Percentiles rank a stretch among this genome's conserved stretches.
phyloP scores from a whole-genome alignment of 1,139 yeast genomes.

The Pneumocystis canis region DNA sequence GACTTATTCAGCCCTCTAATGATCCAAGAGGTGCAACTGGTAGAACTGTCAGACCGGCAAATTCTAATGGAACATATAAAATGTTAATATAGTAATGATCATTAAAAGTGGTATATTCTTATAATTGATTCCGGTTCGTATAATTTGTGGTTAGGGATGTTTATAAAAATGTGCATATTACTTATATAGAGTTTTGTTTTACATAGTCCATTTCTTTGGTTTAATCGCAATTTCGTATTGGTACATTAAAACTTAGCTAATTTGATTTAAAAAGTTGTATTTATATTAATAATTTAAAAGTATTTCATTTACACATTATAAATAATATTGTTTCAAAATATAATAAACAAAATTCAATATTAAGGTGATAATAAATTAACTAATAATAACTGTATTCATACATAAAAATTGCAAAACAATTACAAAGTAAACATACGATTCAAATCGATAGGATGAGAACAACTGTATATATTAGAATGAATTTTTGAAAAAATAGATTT shows the following conservation, averaged over 20 bases:
- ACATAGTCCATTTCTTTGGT: not conserved
- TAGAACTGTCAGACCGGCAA: not conserved
- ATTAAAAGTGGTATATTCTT: not conserved
- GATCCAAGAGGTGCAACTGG: not conserved
- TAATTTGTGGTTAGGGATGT: not conserved
- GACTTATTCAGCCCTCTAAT: slow-evolving; percentile 2
- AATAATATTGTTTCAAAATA: not conserved
- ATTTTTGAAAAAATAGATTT: not conserved
- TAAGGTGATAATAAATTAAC: not conserved
- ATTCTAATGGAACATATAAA: not conserved
- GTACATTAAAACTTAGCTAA: not conserved
- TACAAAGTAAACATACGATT: not conserved
- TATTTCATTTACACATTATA: not conserved
- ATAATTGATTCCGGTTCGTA: not conserved
- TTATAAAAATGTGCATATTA: not conserved
- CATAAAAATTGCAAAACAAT: not conserved
- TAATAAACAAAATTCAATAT: not conserved
- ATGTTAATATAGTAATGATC: not conserved
- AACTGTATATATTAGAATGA: not conserved
- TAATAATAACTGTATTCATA: not conserved
- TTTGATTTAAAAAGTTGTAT: not conserved
- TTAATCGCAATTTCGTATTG: not conserved
- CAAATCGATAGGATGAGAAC: not conserved
- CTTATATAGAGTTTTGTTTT: not conserved
- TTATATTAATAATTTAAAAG: not conserved